These are phyloP conservation scores for Termitomyces sp. DNA, from an alignment of 768 basidiomycete species.

Conservation along the genomic window DNA sequence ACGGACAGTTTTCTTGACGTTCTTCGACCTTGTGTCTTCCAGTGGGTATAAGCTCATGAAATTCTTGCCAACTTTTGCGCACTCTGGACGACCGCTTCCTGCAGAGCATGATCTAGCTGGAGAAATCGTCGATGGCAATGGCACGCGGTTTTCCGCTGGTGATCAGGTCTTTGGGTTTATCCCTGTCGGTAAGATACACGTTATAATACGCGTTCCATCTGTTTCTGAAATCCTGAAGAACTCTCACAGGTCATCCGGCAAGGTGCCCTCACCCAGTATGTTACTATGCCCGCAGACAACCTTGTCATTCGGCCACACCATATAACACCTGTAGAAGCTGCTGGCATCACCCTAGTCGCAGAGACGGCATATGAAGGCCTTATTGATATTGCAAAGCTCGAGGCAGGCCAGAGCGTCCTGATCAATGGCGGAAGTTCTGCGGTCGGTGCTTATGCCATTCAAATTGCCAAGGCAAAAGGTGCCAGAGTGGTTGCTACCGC, in stretches of 20 bases:
- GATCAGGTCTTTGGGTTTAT: constrained; percentile 63
- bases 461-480: constrained; percentile 63
- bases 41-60: constrained; percentile 61
- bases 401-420: constrained; percentile 55
- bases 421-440: constrained; percentile 68
- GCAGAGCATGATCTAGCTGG: constrained; percentile 65
- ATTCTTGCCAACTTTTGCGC: constrained; percentile 35
- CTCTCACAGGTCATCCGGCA: constrained; percentile 32
- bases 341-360: constrained; percentile 55
- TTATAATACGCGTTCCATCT: background rate
- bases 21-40: constrained; percentile 1
- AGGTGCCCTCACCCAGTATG: constrained; percentile 60
- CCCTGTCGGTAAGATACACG: constrained; percentile 22
- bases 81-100: constrained; percentile 43
- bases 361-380: constrained; percentile 58
- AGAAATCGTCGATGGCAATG: constrained; percentile 50
- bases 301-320: constrained; percentile 42
- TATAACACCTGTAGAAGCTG: constrained; percentile 50
- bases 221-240: constrained; percentile 5
- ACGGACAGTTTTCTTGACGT: background rate
- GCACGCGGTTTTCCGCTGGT: constrained; percentile 46
- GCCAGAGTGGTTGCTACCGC: constrained; percentile 56
- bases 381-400: constrained; percentile 40
- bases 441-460: constrained; percentile 68
- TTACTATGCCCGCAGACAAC: constrained; percentile 34